A percentile compares a stretch with the other conserved stretches of the same genome.
phyloP scores from a whole-genome alignment of 2,329 filamentous ascomycete genomes.

The Calonectria fujianensis region DNA sequence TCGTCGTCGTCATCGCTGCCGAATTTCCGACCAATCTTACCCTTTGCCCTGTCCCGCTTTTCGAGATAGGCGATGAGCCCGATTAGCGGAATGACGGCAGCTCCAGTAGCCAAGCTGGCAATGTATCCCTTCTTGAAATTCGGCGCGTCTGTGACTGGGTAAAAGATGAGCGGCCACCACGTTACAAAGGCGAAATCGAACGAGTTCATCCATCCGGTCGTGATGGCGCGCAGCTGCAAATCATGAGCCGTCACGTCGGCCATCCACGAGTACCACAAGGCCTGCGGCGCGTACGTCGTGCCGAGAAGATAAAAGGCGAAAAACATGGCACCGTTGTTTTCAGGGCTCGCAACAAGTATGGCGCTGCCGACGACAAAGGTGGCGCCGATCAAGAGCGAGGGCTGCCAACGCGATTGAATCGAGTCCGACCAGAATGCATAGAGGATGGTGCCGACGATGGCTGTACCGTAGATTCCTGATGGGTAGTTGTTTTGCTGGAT shows the following conservation, averaged over 20 bases:
- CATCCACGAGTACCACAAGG: conserved; percentile 19
- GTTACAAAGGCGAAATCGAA: conserved; percentile 33
- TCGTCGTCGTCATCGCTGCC: neutral
- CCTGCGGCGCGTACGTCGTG: conserved; percentile 5
- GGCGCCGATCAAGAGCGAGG: neutral
- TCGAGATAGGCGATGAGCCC: conserved; percentile 4
- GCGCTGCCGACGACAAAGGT: conserved; percentile 9
- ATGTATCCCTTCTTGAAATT: conserved; percentile 2
- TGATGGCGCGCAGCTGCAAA: conserved; percentile 25
- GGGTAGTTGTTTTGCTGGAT: conserved; percentile 18
- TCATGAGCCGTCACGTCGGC: conserved; percentile 4
- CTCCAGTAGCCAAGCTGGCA: neutral
- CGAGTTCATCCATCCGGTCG: conserved; percentile 30
- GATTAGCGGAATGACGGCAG: neutral
- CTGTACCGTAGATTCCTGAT: neutral
- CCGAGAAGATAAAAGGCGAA: conserved; percentile 16
- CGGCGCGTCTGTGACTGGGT: conserved; percentile 5
- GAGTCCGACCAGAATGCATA: conserved; percentile 12
- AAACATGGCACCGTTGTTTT: neutral
- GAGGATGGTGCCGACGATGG: conserved; percentile 9
- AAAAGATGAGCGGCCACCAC: conserved; percentile 31
- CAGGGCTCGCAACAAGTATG: neutral
- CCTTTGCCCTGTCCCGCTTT: neutral
- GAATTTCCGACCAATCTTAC: neutral
- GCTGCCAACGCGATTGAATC: conserved; percentile 16